phyloP scores from a whole-genome alignment of 768 basidiomycete species.

The Polyporus arcularius region DNA sequence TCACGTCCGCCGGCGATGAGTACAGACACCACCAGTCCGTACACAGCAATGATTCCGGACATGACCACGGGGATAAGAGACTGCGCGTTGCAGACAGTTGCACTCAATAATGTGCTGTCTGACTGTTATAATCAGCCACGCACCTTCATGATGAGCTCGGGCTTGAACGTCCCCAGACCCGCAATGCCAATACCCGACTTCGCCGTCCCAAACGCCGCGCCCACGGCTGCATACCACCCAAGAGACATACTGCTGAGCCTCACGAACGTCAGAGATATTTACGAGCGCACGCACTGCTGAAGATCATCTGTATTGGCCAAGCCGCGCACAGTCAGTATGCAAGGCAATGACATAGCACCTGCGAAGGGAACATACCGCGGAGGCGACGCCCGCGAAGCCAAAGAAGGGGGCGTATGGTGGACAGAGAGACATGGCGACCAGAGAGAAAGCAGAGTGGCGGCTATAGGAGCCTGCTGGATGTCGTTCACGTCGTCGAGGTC shows the following conservation, averaged over 20 bases:
- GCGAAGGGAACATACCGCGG: slow-evolving; percentile 62
- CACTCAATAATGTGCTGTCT: not conserved
- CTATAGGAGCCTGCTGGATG: not conserved
- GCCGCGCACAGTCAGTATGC: not conserved
- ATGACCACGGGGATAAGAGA: slow-evolving; percentile 96
- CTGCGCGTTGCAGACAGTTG: slow-evolving; percentile 38
- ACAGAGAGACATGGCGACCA: slow-evolving; percentile 51
- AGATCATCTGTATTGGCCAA: slow-evolving; percentile 70
- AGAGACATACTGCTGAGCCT: not conserved
- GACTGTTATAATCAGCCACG: slow-evolving; percentile 17
- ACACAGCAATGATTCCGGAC: slow-evolving; percentile 98
- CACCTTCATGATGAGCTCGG: slow-evolving; percentile 98
- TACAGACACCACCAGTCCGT: slow-evolving; percentile 94
- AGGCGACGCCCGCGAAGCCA: slow-evolving; percentile 95
- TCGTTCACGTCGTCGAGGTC: slow-evolving; percentile 6
- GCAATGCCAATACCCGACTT: slow-evolving; percentile 98
- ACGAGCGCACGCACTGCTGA: slow-evolving; percentile 73
- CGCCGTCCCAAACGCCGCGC: slow-evolving; percentile 94
- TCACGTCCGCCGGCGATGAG: slow-evolving; percentile 75
- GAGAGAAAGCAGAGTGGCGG: slow-evolving; percentile 2
- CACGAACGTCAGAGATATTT: not conserved
- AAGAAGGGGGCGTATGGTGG: slow-evolving; percentile 98
- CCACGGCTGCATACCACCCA: slow-evolving; percentile 58
- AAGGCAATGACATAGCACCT: not conserved
- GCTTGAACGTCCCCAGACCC: slow-evolving; percentile 89